Evolutionary conservation across 768 basidiomycete species (phyloP).

Genomic region (Rhodotorula paludigena): DNA sequence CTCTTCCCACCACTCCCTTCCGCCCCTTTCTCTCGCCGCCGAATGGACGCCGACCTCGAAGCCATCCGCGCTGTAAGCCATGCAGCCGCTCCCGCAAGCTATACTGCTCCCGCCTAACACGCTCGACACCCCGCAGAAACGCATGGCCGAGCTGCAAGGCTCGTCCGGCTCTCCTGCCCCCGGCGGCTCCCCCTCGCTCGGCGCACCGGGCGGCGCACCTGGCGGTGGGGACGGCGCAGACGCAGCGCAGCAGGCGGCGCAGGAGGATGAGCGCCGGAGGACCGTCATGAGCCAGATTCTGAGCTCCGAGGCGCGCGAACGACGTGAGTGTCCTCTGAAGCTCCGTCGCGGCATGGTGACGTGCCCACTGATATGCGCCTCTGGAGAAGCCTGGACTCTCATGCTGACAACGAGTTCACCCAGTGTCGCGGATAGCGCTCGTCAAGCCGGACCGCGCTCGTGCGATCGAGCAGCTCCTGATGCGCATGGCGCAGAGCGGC

Average conservation of each 20-base stretch:
- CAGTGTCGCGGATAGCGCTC: conserved; percentile 80
- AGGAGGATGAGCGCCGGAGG: conserved; percentile 63
- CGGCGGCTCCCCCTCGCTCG: conserved; percentile 19
- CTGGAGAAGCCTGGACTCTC: too few relatives aligned
- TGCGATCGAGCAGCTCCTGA: conserved; percentile 70
- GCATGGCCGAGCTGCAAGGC: conserved; percentile 50
- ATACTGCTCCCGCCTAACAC: not conserved
- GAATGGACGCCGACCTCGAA: conserved; percentile 50
- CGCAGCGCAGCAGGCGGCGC: conserved; percentile 57
- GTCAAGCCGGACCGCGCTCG: conserved; percentile 75
- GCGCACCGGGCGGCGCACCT: conserved; percentile 28
- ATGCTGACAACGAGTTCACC: not conserved
- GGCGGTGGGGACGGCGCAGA: conserved; percentile 52
- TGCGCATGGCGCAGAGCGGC: conserved; percentile 77
- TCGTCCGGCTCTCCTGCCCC: conserved; percentile 29
- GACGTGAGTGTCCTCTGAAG: conserved; percentile 54
- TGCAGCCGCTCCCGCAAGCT: conserved; percentile 39
- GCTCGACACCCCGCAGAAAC: conserved; percentile 30
- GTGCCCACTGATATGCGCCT: not conserved
- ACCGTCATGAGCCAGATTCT: conserved; percentile 73
- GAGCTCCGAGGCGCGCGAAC: conserved; percentile 71
- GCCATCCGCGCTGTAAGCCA: conserved; percentile 53
- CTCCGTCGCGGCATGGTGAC: not conserved
- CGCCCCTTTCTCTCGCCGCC: not conserved
- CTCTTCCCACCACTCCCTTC: not conserved